phyloP scores from a whole-genome alignment of 139 green algal genomes.

The Astrephomene gubernaculifera region DNA sequence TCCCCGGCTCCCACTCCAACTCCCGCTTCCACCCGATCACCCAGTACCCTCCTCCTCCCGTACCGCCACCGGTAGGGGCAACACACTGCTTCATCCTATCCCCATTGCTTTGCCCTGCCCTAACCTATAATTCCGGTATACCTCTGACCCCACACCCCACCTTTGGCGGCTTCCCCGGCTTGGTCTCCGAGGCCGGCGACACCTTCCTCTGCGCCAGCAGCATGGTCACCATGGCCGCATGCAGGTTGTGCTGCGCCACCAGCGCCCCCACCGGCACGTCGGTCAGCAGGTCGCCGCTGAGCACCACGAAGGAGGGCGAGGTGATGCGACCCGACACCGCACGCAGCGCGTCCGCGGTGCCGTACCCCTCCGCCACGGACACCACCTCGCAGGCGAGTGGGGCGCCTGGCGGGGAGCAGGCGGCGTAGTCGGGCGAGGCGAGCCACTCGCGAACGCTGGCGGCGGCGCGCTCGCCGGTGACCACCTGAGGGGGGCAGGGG shows the following conservation, averaged over 20 bases:
- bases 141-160: too few relatives aligned
- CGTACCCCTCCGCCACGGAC: slow-evolving; percentile 72
- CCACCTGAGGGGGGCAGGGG: slow-evolving; percentile 47
- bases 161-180: slow-evolving; percentile 82
- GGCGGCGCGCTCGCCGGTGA: slow-evolving; percentile 64
- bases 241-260: slow-evolving; percentile 60
- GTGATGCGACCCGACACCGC: slow-evolving; percentile 52
- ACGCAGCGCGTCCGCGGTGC: slow-evolving; percentile 75
- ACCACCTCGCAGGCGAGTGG: slow-evolving; percentile 52
- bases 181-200: slow-evolving; percentile 73
- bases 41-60: too few relatives aligned
- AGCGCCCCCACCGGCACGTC: slow-evolving; percentile 68
- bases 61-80: too few relatives aligned
- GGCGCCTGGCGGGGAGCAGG: neutral
- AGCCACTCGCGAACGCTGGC: slow-evolving; percentile 67
- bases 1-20: too few relatives aligned
- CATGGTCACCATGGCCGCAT: slow-evolving; percentile 68
- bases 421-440: slow-evolving; percentile 51
- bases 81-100: too few relatives aligned
- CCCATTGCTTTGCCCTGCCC: too few relatives aligned
- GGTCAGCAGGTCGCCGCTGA: slow-evolving; percentile 75
- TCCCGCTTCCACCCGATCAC: too few relatives aligned
- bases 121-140: too few relatives aligned
- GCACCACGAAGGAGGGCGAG: slow-evolving; percentile 68
- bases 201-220: slow-evolving; percentile 68